Evolutionary conservation across 1,139 yeast species (phyloP), one percentile per base, ranked within the genome.

Genomic region (Kodamaea plutei): DNA sequence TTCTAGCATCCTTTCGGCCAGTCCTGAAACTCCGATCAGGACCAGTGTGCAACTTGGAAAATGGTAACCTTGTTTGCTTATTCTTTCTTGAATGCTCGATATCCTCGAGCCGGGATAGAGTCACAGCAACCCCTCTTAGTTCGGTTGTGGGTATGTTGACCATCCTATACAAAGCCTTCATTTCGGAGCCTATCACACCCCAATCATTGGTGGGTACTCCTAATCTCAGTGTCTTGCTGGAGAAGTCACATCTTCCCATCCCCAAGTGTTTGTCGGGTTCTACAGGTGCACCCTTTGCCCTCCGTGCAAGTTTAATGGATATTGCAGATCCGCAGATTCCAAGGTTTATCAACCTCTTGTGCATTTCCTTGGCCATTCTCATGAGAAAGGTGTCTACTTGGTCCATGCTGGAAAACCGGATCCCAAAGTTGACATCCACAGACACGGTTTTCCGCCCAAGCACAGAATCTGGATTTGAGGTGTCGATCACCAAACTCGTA

Each of bases 351-450:
- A 87, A 52, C 34, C 95, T 63, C 1, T 57, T 42, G 33, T 70
- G 59, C 33, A 91, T 51, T 46, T 88, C 96, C 20, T 58, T 58
- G 0, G 82, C 64, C 30, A 89, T 57, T 21, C 75, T 58, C 28
- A 65, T 59, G 12, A 85, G 50, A 48, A 91, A 91, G 4, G 39
- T 48, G 37, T 81, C 89, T 15, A 82, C 73, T 44, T 89, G 85
- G 2, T 56, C 54, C 15, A 71, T 64, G 0, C 61, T 63, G 17
- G 76, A 73, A 39, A 89, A 83, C 31, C 97, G 54, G 0, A 91
- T 84, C 0, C 96, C 97, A 80, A 87, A 91, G 40, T 88, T 85
- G 20, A 91, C 83, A 52, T 91, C 97, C 8, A 87, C 85, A 0
- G 95, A 87, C 0, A 91, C 72, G 1, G 94, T 74, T 45, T 85